Percentiles rank a stretch among this genome's conserved stretches.
Evolutionary conservation across 208 protist species (phyloP).

Genomic region (Porcisia hertigi): DNA sequence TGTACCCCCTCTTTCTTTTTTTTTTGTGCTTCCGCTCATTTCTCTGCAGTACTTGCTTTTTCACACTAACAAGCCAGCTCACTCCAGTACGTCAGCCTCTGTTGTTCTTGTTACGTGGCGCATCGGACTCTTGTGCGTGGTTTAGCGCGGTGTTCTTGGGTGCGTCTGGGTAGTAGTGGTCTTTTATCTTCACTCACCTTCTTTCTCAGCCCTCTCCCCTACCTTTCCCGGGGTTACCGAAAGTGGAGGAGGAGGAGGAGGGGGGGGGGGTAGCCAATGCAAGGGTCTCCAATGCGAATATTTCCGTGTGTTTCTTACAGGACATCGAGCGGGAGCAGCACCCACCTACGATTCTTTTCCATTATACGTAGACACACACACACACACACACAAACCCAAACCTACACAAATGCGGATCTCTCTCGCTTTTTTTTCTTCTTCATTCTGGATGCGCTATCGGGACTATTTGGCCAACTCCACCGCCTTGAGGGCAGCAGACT

Average conservation of each 20-base stretch:
- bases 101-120: background rate
- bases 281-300: background rate
- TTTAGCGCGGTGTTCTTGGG: too few relatives aligned
- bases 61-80: background rate
- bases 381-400: background rate
- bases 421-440: constrained; percentile 6
- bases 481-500: constrained; percentile 78
- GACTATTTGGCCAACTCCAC: constrained; percentile 54
- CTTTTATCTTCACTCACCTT: background rate
- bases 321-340: background rate
- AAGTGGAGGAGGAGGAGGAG: too few relatives aligned
- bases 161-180: background rate
- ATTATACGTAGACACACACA: too few relatives aligned
- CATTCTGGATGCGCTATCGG: background rate
- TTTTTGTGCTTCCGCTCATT: background rate
- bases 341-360: background rate
- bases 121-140: background rate
- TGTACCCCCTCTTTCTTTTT: background rate
- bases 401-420: background rate
- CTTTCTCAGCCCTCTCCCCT: background rate
- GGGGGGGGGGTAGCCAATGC: background rate
- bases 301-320: background rate
- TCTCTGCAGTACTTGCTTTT: background rate
- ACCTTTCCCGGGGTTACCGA: background rate
- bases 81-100: background rate